Base-by-base conservation (phyloP, 2,329 filamentous ascomycete genomes). In the Colletotrichum godetiae region DNA sequence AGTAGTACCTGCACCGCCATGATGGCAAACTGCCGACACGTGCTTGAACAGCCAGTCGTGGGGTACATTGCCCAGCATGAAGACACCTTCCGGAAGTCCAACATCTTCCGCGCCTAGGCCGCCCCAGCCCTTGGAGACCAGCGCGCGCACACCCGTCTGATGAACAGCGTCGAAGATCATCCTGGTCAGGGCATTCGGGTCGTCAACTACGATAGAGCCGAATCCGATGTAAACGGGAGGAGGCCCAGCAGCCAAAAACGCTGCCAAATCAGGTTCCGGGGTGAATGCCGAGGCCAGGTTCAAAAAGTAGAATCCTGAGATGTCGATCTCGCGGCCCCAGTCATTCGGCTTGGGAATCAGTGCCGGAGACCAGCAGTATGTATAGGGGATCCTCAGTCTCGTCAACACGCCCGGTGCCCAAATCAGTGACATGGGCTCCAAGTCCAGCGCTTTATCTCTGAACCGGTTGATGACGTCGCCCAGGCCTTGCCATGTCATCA, bases 381-480 rank as follows among this genome's bases (percentile, higher is more conserved):
- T 97, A 77, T 94, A 94, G 0, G 95, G 95, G 19, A 98, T 89
- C 59, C 89, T 90, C 37, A 98, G 85, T 37, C 94, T 91, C 57
- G 90, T 91, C 15, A 97, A 85, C 80, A 97, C 89, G 4, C 93
- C 94, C 10, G 95, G 95, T 2, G 94, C 95, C 89, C 93, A 96
- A 61, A 97, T 92, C 8, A 94, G 85, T 74, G 93, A 95, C 55
- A 98, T 87, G 0, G 93, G 89, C 57, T 97, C 93, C 0, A 98
- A 85, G 31, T 93, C 92, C 1, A 97, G 87, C 15, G 89, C 90
- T 72, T 92, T 91, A 76, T 92, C 91, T 65, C 95, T 88, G 78
- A 98, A 98, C 12, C 92, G 89, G 79, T 98, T 98, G 79, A 98
- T 96, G 6, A 98, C 87, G 81, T 98, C 95, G 49, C 95, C 95